Conservation (phyloP, 805 yeast species). For the Nematodospora valgi region DNA sequence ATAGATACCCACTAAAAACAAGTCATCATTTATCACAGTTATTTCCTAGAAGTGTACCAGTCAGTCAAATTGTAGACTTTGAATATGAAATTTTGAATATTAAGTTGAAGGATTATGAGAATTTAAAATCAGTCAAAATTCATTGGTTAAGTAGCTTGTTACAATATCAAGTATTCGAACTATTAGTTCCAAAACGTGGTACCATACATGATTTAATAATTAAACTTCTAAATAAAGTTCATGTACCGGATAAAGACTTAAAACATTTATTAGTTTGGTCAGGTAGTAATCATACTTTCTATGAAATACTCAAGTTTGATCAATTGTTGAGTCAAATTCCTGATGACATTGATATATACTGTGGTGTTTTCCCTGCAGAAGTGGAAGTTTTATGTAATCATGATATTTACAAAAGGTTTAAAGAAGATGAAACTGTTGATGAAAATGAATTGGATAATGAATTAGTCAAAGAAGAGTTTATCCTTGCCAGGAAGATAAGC, state of each 20-base stretch:
- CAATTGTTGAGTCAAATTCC: constrained; percentile 30
- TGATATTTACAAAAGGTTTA: constrained; percentile 29
- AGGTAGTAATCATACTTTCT: constrained; percentile 37
- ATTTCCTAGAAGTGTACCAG: constrained; percentile 42
- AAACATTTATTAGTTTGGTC: constrained; percentile 58
- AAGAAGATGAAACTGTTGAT: constrained; percentile 11
- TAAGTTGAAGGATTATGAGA: constrained; percentile 73
- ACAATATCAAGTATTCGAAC: constrained; percentile 64
- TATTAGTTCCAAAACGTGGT: constrained; percentile 64
- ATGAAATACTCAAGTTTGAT: constrained; percentile 36
- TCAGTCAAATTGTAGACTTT: constrained; percentile 44
- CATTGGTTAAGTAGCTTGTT: constrained; percentile 71
- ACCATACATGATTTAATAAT: constrained; percentile 50
- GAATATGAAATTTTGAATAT: constrained; percentile 77
- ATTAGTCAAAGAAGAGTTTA: constrained; percentile 20
- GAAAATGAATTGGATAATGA: constrained; percentile 23
- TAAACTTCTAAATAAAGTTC: constrained; percentile 53
- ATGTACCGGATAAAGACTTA: constrained; percentile 45
- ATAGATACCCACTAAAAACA: constrained; percentile 45
- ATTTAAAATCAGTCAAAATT: constrained; percentile 61
- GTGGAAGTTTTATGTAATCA: constrained; percentile 34
- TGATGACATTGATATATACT: constrained; percentile 34
- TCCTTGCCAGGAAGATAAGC: constrained; percentile 19
- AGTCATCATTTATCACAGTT: constrained; percentile 34
- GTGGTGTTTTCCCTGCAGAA: constrained; percentile 43